These are phyloP conservation scores for Teunomyces lycoperdinae DNA, from an alignment of 805 yeast genomes.

Conservation along the genomic window DNA sequence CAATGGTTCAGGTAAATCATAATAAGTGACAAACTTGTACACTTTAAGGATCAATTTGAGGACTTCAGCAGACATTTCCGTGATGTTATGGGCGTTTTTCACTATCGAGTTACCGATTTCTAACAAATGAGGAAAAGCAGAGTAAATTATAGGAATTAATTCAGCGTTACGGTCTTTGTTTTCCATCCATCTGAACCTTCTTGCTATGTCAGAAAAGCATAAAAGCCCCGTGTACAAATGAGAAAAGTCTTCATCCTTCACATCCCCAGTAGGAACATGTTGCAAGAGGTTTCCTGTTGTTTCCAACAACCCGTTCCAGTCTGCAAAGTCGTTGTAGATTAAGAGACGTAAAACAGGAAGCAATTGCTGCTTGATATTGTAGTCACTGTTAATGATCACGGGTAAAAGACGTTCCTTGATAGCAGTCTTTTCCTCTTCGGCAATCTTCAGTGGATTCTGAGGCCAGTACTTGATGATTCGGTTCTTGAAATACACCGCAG, in stretches of 20 bases:
- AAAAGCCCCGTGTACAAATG: slow-evolving; percentile 62
- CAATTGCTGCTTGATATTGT: slow-evolving; percentile 30
- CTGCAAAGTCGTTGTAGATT: slow-evolving; percentile 32
- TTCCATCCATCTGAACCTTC: slow-evolving; percentile 68
- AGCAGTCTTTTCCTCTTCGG: slow-evolving; percentile 68
- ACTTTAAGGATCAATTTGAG: slow-evolving; percentile 69
- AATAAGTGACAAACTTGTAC: slow-evolving; percentile 73
- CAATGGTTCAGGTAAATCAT: slow-evolving; percentile 65
- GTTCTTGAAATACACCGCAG: slow-evolving; percentile 83
- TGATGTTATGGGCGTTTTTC: slow-evolving; percentile 22
- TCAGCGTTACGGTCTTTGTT: slow-evolving; percentile 39
- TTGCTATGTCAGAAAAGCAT: slow-evolving; percentile 65
- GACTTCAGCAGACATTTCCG: slow-evolving; percentile 60
- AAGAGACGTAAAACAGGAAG: slow-evolving; percentile 18
- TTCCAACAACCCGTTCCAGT: slow-evolving; percentile 36
- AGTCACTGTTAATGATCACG: slow-evolving; percentile 41
- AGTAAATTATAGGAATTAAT: slow-evolving; percentile 46
- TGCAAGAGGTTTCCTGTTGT: slow-evolving; percentile 33
- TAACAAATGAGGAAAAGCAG: slow-evolving; percentile 64
- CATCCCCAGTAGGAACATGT: slow-evolving; percentile 14
- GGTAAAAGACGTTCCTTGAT: slow-evolving; percentile 68
- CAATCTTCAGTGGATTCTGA: slow-evolving; percentile 36
- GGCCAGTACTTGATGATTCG: slow-evolving; percentile 64
- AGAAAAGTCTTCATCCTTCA: slow-evolving; percentile 19
- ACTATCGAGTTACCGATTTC: slow-evolving; percentile 57